These are phyloP conservation scores for Arthrobotrys conoides DNA, from an alignment of 2,329 filamentous ascomycete species.

Conservation along the genomic window DNA sequence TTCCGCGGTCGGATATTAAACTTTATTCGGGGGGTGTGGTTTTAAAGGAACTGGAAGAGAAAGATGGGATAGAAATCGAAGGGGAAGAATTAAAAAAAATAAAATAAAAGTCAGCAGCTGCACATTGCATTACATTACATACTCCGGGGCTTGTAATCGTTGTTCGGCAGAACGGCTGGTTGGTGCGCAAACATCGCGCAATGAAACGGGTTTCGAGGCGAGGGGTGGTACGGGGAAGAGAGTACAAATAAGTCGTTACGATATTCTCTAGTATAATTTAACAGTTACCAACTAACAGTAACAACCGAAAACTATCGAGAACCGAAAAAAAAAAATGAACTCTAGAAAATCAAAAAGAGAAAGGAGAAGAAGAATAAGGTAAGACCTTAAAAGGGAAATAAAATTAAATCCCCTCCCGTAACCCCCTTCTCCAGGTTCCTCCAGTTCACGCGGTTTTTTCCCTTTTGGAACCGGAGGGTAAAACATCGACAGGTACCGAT, in stretches of 20 bases:
- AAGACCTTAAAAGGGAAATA: not conserved
- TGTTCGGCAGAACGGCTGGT: slow-evolving; percentile 3
- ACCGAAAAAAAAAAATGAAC: too few relatives aligned
- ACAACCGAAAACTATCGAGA: not conserved
- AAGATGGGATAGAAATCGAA: not conserved
- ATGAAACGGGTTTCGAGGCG: slow-evolving; percentile 32
- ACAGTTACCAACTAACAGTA: too few relatives aligned
- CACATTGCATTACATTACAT: not conserved
- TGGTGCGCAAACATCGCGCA: slow-evolving; percentile 56
- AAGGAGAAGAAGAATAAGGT: not conserved
- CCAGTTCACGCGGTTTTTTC: slow-evolving; percentile 43
- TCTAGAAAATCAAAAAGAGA: not conserved
- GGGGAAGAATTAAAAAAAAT: too few relatives aligned
- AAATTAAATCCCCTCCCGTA: not conserved
- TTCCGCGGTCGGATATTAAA: slow-evolving; percentile 31
- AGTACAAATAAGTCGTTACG: too few relatives aligned
- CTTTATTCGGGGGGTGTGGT: not conserved
- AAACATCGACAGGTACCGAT: slow-evolving; percentile 49
- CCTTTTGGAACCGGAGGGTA: slow-evolving; percentile 44
- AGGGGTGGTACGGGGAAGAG: too few relatives aligned
- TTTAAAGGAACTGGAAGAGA: not conserved
- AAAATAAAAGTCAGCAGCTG: slow-evolving; percentile 28
- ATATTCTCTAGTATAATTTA: too few relatives aligned
- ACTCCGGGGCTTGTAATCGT: not conserved
- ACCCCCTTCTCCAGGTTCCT: not conserved